Conservation (phyloP, 1,139 yeast genomes). For the Spathaspora sp. region DNA sequence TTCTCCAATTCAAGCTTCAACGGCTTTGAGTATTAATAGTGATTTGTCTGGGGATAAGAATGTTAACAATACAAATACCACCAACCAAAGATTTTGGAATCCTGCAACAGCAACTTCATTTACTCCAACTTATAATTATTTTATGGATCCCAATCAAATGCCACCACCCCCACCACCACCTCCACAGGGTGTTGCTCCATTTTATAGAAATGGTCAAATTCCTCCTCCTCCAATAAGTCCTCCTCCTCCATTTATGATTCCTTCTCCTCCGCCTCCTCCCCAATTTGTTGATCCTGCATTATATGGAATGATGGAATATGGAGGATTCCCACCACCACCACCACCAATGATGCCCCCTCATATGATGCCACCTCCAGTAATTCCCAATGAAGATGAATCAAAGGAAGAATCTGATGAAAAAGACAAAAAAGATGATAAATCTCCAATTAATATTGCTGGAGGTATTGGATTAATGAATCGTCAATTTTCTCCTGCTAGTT, state of each 20-base stretch:
- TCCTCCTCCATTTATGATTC: slow-evolving; percentile 44
- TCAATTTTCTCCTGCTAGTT: slow-evolving; percentile 30
- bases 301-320: slow-evolving; percentile 31
- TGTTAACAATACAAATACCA: slow-evolving; percentile 11
- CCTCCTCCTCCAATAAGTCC: slow-evolving; percentile 17
- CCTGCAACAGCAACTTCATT: slow-evolving; percentile 63
- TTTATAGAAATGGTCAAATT: slow-evolving; percentile 5
- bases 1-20: slow-evolving; percentile 50
- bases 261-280: slow-evolving; percentile 35
- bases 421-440: slow-evolving; percentile 4
- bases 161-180: slow-evolving; percentile 17
- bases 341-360: slow-evolving; percentile 8
- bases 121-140: slow-evolving; percentile 43
- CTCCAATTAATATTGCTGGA: slow-evolving; percentile 18
- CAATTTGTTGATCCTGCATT: slow-evolving; percentile 42
- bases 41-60: slow-evolving; percentile 20
- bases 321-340: slow-evolving; percentile 10
- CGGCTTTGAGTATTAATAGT: slow-evolving; percentile 35
- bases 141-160: slow-evolving; percentile 22
- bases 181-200: slow-evolving; percentile 2
- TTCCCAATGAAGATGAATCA: slow-evolving; percentile 9
- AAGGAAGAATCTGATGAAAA: slow-evolving; percentile 10
- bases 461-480: slow-evolving; percentile 46
- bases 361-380: slow-evolving; percentile 5
- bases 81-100: slow-evolving; percentile 55